phyloP scores from a whole-genome alignment of 225 moss, liverwort and hornwort species.

The Antitrichia curtipendula region DNA sequence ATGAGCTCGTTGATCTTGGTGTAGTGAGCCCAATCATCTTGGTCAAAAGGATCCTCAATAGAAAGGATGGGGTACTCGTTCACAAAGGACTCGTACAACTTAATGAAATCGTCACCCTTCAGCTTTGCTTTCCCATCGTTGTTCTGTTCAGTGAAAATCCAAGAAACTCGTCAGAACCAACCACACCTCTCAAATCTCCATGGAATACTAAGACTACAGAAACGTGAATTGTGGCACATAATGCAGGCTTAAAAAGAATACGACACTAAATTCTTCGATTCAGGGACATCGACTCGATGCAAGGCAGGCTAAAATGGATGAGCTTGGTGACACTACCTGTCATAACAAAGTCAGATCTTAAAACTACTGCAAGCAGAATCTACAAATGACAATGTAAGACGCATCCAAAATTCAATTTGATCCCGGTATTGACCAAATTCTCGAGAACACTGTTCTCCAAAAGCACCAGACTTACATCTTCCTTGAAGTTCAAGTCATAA shows the following conservation, averaged over 20 bases:
- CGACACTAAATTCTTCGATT: background rate
- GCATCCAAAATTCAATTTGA: background rate
- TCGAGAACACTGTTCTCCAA: background rate
- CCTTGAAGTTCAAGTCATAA: slow-evolving; percentile 91
- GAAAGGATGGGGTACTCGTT: slow-evolving; percentile 66
- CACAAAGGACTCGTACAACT: slow-evolving; percentile 71
- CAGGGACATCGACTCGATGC: background rate
- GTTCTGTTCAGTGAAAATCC: background rate
- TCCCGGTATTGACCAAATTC: background rate
- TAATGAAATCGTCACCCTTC: slow-evolving; percentile 54
- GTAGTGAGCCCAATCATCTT: slow-evolving; percentile 89
- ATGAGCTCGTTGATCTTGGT: slow-evolving; percentile 33
- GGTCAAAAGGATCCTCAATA: slow-evolving; percentile 96
- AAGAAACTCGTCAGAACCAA: background rate
- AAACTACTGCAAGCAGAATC: background rate
- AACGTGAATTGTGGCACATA: background rate
- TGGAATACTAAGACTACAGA: background rate
- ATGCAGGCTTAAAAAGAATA: background rate
- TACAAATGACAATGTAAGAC: background rate
- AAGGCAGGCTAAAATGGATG: background rate
- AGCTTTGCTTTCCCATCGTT: slow-evolving; percentile 77
- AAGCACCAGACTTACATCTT: slow-evolving; percentile 2
- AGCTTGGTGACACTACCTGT: background rate
- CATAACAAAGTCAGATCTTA: background rate
- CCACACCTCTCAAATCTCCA: background rate